Base-by-base conservation (phyloP, 2,329 filamentous ascomycete genomes). In the Paracoccidioides lutzii region DNA sequence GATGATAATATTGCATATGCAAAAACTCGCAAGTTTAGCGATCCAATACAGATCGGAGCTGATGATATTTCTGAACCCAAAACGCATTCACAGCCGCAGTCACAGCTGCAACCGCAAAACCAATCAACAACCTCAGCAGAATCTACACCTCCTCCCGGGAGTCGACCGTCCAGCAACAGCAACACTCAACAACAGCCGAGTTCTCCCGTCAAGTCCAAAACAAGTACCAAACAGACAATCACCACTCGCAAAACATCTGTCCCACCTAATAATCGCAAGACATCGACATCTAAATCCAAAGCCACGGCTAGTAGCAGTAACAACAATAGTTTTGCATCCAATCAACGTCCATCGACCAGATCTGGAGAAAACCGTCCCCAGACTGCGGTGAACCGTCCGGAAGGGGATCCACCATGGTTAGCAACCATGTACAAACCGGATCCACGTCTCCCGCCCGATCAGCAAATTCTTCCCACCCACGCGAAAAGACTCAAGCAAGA, bases 361-460 rank as follows among this genome's bases (percentile, higher is more conserved):
- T 80, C 79, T 45, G 81, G 80, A 12, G 74, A 81, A 30, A 78
- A 63, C 48, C 70, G 75, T 35, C 79, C 75, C 52, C 69, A 68
- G 57, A 82, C 78, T 65, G 69, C 77, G 64, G 67, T 78, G 70
- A 81, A 88, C 66, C 81, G 84, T 44, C 90, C 90, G 0, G 93
- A 97, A 75, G 93, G 93, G 22, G 91, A 97, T 54, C 90, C 93
- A 8, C 93, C 93, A 53, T 98, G 93, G 93, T 81, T 97, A 72
- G 81, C 93, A 48, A 88, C 87, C 28, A 89, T 95, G 72, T 98
- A 96, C 71, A 95, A 94, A 66, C 93, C 93, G 0, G 93, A 98
- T 67, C 93, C 93, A 35, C 85, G 90, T 58, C 76, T 98, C 38
- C 93, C 93, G 5, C 93, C 90, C 0, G 93, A 98, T 59, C 88